Conservation (phyloP, 495 filamentous ascomycete genomes). For the Elasticomyces elasticus region DNA sequence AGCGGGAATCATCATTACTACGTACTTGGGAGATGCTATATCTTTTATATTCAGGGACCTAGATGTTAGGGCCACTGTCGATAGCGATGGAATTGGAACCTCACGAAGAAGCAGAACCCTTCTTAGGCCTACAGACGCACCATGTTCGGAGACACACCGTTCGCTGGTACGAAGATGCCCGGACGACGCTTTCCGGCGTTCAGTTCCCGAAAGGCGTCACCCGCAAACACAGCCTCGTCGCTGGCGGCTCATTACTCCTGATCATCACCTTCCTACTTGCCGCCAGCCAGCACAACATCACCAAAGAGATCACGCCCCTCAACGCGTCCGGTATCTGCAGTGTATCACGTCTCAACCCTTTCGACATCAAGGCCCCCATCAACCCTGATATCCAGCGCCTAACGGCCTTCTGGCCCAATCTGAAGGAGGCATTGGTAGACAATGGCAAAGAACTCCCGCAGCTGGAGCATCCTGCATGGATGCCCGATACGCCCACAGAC, state of each 20-base stretch:
- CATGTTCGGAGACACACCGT: not conserved
- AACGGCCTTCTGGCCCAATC: constrained; percentile 3
- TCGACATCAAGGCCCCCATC: not conserved
- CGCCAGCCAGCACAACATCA: not conserved
- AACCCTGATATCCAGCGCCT: not conserved
- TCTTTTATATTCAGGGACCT: too few species aligned
- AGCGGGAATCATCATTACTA: too few species aligned
- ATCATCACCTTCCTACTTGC: not conserved
- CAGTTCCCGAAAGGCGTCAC: not conserved
- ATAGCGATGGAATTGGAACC: not conserved
- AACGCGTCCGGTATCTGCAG: not conserved
- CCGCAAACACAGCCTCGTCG: not conserved
- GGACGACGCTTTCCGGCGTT: not conserved
- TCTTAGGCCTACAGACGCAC: not conserved
- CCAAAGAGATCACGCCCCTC: not conserved
- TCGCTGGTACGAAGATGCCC: not conserved
- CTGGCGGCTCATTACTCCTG: not conserved
- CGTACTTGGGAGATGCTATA: too few species aligned
- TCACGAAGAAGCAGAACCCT: not conserved
- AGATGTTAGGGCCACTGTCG: too few species aligned
- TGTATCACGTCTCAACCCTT: not conserved
- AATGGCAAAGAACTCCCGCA: not conserved
- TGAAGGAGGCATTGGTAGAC: not conserved
- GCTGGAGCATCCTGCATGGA: not conserved
- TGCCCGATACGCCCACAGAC: not conserved